Evolutionary conservation across 441 rosid genomes (phyloP), one percentile per base, ranked within the genome.

Genomic region (Bocquillonia castaneifolia): DNA sequence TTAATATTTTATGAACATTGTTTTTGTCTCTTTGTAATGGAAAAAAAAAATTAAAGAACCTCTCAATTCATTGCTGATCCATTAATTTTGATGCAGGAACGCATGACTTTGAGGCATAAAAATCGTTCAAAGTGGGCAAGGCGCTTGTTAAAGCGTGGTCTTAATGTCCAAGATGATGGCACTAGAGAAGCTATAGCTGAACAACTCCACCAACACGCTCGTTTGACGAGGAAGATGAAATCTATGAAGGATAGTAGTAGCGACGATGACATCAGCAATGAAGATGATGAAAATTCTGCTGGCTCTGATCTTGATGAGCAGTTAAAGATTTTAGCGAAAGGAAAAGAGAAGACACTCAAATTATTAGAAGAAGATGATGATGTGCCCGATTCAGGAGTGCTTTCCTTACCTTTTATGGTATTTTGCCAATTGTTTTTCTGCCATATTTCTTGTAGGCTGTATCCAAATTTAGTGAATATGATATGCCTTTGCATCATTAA

Each of bases 361-460:
- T 70, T 82, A 58, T 60, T 90, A 39, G 90, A 85, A 77, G 92
- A 87, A 44, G 86, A 85, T 48, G 86, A 83, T 53, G 90, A 85
- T 78, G 77, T 76, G 55, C 87, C 96, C 53, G 69, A 73, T 48
- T 81, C 96, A 14, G 96, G 97, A 81, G 84, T 93, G 70, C 77
- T 87, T 68, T 82, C 96, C 66, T 81, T 93, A 74, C 99, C 99
- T 76, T 93, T 91, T 78, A 93, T 93, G 99, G 99, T 93, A 88
- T 65, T 31, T 59, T 70, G 28, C 54, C 25, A 29, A 48, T 14
- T 48, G 69, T 61, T 52, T 44, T 26, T 6, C 23, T 63, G 47
- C 37, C 62, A 12, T 6, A 3, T 29, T 44, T 63, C 32, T 63
- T 45, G 23, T 32, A 50, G 59, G 52, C 28, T 20, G 5, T 34